Base-by-base conservation (phyloP, 179 eudicot genomes). In the Camellia oleifera region DNA sequence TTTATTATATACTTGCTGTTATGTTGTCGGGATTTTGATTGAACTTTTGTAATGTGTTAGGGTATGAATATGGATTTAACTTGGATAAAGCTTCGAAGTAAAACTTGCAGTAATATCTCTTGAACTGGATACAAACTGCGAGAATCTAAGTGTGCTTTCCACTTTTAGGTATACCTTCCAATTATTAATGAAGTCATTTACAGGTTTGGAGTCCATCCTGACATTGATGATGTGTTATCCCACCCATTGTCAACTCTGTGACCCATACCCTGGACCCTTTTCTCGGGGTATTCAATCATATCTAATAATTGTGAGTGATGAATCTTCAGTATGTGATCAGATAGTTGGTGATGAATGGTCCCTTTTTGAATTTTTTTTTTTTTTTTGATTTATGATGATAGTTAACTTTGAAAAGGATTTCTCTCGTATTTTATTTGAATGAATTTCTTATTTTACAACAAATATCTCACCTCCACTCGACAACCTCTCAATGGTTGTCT, bases 271-370 rank as follows among this genome's bases (percentile, higher is more conserved):
- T 11, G 40, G 40, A 32, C 40, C 40, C 40, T 69, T 44, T 23
- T 45, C 20, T 18, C 14, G 0, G 52, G 48, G 12, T 44, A 20
- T 18, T 18, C 5, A 0, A 0, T 71, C 46, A 18, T 18, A 11
- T 20, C 8, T 23, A 72, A 53, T 53, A 26, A 71, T 71, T 71
- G 46, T 74, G 77, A 74, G 61, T 14, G 75, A 52, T 42, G 53
- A 23, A 23, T 26, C n/a, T 4, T 72, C 45, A 52, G 45, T 53
- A 40, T 4, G 52, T 14, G 64, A 4, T 32, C 40, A 32, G 40
- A 32, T 32, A 32, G 40, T 32, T 32, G 40, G 40, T 32, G 40
- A 32, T 32, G 40, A 32, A 32, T 32, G 20, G 20, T 1, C 20
- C 5, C 0, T 7, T n/a, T 18, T n/a, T n/a, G n/a, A n/a, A n/a